Evolutionary conservation across 768 basidiomycete genomes (phyloP), one percentile per base, ranked within the genome.

Genomic region (Leccinellum albellum): DNA sequence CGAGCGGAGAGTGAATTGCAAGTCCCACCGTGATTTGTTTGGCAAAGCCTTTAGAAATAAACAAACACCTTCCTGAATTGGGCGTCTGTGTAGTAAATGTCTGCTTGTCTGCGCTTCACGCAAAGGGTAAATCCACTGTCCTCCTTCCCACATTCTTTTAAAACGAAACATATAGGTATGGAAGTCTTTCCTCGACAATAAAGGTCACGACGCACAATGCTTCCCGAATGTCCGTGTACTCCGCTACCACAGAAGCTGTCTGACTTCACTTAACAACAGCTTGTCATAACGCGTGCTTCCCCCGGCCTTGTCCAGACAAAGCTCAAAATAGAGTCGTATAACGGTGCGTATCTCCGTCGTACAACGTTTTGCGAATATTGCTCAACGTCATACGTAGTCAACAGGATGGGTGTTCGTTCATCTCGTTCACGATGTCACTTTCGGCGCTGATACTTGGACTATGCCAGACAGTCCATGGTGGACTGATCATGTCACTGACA

Each of bases 191-290:
- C 60, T 91, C 3, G 82, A 86, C 46, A 88, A 84, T 61, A 80
- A 84, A 78, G 90, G 91, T 6, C 91, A 93, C 66, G 91, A 92
- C 65, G 78, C 81, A 20, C 83, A 82, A 55, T 91, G 91, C 66
- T 89, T 92, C 70, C 89, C 89, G 1, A 86, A 89, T 62, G 89
- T 90, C 65, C 62, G 78, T 64, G 23, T 50, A 40, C 48, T 35
- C 49, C n/a, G 24, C 42, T 47, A 23, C 9, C 6, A n/a, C 21
- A 13, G 24, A n/a, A n/a, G n/a, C 17, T 50, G 33, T 5, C 45
- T 53, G 42, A 64, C 37, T 35, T 50, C 12, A 12, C 31, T n/a
- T n/a, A 17, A 55, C 21, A 6, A 21, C 61, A 91, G 87, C 79
- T 92, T 35, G 76, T 78, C 32, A 82, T 92, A 48, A 75, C 82